These are phyloP conservation scores for Marasmius fiardii DNA, from an alignment of 1,284 basidiomycete species.

Conservation along the genomic window DNA sequence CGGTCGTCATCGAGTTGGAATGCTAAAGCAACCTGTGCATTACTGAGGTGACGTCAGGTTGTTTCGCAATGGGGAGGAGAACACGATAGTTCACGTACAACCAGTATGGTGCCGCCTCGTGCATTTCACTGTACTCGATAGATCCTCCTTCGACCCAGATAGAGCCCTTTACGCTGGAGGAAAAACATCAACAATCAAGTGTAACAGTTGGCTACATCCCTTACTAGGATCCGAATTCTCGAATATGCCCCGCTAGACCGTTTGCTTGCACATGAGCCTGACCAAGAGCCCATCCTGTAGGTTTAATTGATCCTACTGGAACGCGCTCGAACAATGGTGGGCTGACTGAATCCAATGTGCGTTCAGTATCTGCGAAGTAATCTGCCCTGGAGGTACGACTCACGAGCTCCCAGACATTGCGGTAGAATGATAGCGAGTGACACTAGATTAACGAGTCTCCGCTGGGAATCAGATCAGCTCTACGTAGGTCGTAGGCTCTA, in stretches of 20 bases:
- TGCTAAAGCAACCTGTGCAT: slow-evolving; percentile 34
- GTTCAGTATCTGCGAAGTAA: background rate
- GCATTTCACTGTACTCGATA: slow-evolving; percentile 39
- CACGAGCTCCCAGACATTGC: background rate
- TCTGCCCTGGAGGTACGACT: background rate
- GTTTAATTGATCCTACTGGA: slow-evolving; percentile 33
- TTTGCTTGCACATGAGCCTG: slow-evolving; percentile 35
- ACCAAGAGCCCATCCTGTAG: slow-evolving; percentile 34
- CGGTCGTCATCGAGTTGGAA: slow-evolving; percentile 33
- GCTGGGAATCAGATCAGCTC: too few species aligned
- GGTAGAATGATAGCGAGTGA: background rate
- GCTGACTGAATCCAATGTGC: slow-evolving; percentile 19
- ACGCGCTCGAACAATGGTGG: slow-evolving; percentile 27
- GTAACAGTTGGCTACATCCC: background rate
- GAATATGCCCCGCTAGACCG: slow-evolving; percentile 34
- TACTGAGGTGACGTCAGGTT: slow-evolving; percentile 19
- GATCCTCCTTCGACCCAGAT: slow-evolving; percentile 38
- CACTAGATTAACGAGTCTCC: too few species aligned
- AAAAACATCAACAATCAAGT: background rate
- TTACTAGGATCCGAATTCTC: slow-evolving; percentile 35
- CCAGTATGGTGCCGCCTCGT: slow-evolving; percentile 39
- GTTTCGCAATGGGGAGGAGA: background rate
- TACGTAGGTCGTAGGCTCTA: too few species aligned
- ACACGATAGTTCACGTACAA: slow-evolving; percentile 28
- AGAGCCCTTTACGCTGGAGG: slow-evolving; percentile 32